Percentiles rank a stretch among this genome's conserved stretches.
phyloP scores from a whole-genome alignment of 2,329 filamentous ascomycete genomes.

The Pestalotiopsis fici region DNA sequence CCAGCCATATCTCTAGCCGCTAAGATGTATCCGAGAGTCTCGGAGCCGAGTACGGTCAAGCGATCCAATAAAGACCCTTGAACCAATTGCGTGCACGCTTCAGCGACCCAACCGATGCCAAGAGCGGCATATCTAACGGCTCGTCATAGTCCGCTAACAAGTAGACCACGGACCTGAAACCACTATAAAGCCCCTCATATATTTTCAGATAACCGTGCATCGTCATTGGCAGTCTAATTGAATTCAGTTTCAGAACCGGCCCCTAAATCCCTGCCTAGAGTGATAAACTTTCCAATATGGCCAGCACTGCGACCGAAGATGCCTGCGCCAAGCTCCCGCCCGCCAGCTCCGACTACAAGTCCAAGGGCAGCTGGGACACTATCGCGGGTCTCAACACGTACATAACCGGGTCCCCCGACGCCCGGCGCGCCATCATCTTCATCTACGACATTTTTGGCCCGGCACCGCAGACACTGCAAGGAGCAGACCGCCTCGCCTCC shows the following conservation, averaged over 20 bases:
- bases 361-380: constrained; percentile 40
- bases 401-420: constrained; percentile 32
- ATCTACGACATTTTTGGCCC: constrained; percentile 51
- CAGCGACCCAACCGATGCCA: neutral
- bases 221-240: neutral
- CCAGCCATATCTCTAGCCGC: too few species aligned
- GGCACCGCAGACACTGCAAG: constrained; percentile 46
- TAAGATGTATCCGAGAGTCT: neutral
- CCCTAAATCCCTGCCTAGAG: neutral
- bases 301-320: constrained; percentile 13
- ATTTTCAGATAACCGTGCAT: neutral
- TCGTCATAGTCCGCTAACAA: neutral
- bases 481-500: constrained; percentile 44
- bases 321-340: constrained; percentile 37
- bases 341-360: constrained; percentile 37
- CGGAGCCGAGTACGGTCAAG: neutral
- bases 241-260: neutral
- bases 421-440: constrained; percentile 39
- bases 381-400: constrained; percentile 38
- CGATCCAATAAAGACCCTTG: neutral
- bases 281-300: neutral
- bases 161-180: neutral
- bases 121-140: neutral
- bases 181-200: neutral
- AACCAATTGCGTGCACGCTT: neutral